Conservation (phyloP, 2,329 filamentous ascomycete species). For the Metarhizium sp. region DNA sequence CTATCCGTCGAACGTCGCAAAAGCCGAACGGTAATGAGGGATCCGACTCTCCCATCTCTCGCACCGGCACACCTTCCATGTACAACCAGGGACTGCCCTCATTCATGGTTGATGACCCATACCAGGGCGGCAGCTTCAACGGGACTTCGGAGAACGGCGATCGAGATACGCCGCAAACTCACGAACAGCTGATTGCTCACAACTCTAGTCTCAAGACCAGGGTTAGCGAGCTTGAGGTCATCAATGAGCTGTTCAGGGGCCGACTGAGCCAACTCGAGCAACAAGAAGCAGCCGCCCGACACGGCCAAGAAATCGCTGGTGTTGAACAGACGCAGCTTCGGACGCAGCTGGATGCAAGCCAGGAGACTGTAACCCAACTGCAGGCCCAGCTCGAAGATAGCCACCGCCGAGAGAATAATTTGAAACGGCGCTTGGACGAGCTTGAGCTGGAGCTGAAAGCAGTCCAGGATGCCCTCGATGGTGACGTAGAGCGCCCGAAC, state of each 20-base stretch:
- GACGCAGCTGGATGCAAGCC: slow-evolving; percentile 41
- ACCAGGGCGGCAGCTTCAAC: slow-evolving; percentile 40
- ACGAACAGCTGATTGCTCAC: slow-evolving; percentile 68
- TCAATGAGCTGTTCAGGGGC: slow-evolving; percentile 74
- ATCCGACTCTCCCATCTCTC: slow-evolving; percentile 69
- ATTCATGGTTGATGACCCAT: slow-evolving; percentile 68
- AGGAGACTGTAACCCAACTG: slow-evolving; percentile 34
- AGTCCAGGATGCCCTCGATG: slow-evolving; percentile 10
- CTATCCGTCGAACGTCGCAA: slow-evolving; percentile 53
- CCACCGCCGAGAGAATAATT: slow-evolving; percentile 67
- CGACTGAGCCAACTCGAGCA: slow-evolving; percentile 72
- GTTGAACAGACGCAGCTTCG: slow-evolving; percentile 48
- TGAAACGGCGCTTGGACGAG: slow-evolving; percentile 76
- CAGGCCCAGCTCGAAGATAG: slow-evolving; percentile 64
- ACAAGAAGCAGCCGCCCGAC: slow-evolving; percentile 59
- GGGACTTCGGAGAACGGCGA: slow-evolving; percentile 36
- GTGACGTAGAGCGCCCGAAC: slow-evolving; percentile 6
- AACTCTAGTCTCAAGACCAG: slow-evolving; percentile 90
- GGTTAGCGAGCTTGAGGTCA: slow-evolving; percentile 89
- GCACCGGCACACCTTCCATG: slow-evolving; percentile 68
- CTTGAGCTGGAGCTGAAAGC: slow-evolving; percentile 52
- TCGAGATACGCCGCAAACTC: slow-evolving; percentile 65
- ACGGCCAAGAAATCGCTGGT: slow-evolving; percentile 47
- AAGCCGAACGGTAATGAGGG: slow-evolving; percentile 69
- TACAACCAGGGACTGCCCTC: slow-evolving; percentile 67